Conservation (phyloP, 805 yeast genomes). For the Pichia ethanolica region DNA sequence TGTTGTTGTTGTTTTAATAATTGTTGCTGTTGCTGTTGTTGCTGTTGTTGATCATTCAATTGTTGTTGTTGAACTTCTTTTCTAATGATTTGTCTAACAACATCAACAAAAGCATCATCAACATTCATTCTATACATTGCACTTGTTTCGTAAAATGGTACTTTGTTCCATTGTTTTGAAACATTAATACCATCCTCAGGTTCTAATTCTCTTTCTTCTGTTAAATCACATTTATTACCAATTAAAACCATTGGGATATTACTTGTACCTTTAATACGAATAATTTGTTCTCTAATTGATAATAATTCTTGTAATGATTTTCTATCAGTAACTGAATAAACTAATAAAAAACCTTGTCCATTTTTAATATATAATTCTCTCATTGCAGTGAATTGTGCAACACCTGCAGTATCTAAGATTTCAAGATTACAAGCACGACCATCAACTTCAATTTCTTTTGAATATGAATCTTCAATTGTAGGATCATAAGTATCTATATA, state of each 20-base stretch:
- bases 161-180: constrained; percentile 80
- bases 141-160: constrained; percentile 87
- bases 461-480: constrained; percentile 91
- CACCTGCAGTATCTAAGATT: constrained; percentile 59
- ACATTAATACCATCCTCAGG: constrained; percentile 79
- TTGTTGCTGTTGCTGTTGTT: background rate
- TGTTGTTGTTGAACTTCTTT: constrained; percentile 41
- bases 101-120: constrained; percentile 83
- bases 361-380: constrained; percentile 80
- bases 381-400: constrained; percentile 92
- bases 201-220: constrained; percentile 62
- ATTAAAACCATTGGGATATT: constrained; percentile 84
- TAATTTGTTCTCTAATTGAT: constrained; percentile 75
- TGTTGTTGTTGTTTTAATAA: background rate
- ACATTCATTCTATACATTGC: constrained; percentile 89
- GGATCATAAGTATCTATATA: constrained; percentile 93
- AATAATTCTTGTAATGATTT: constrained; percentile 68
- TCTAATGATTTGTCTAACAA: constrained; percentile 82
- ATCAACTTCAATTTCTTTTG: constrained; percentile 83
- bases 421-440: constrained; percentile 83
- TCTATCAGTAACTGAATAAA: constrained; percentile 53
- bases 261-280: constrained; percentile 68
- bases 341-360: constrained; percentile 66
- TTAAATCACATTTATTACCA: constrained; percentile 86
- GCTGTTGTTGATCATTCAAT: background rate